phyloP scores from a whole-genome alignment of 2,329 filamentous ascomycete genomes.

The Hirsutella rhossiliensis region DNA sequence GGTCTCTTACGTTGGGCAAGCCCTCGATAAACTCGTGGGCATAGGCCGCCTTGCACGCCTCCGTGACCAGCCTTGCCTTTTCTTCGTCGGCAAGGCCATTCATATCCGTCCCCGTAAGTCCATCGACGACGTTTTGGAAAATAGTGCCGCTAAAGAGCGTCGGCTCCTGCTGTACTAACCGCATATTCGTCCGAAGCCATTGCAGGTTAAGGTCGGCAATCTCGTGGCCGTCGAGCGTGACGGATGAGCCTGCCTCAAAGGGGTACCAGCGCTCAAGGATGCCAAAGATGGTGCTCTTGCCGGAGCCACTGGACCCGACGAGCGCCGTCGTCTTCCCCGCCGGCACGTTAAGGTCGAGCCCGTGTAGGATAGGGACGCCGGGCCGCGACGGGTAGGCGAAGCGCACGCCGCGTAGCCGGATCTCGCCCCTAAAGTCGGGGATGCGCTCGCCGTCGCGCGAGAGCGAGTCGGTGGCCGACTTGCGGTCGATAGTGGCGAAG shows the following conservation, averaged over 20 bases:
- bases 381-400: slow-evolving; percentile 48
- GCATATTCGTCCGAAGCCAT: slow-evolving; percentile 40
- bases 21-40: slow-evolving; percentile 40
- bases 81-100: slow-evolving; percentile 26
- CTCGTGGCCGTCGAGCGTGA: slow-evolving; percentile 30
- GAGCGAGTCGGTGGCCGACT: slow-evolving; percentile 29
- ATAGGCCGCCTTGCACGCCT: slow-evolving; percentile 37
- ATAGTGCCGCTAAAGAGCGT: slow-evolving; percentile 41
- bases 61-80: slow-evolving; percentile 29
- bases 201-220: slow-evolving; percentile 32
- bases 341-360: slow-evolving; percentile 29
- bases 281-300: slow-evolving; percentile 46
- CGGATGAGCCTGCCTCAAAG: slow-evolving; percentile 25
- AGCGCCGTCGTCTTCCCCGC: slow-evolving; percentile 38
- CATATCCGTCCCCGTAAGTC: slow-evolving; percentile 26
- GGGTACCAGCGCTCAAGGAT: slow-evolving; percentile 50
- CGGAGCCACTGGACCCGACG: slow-evolving; percentile 45
- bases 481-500: slow-evolving; percentile 34
- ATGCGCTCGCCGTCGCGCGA: slow-evolving; percentile 20
- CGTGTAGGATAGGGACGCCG: slow-evolving; percentile 30
- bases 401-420: slow-evolving; percentile 32
- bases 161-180: slow-evolving; percentile 41
- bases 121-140: slow-evolving; percentile 38
- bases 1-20: slow-evolving; percentile 23
- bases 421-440: slow-evolving; percentile 25